Evolutionary conservation across 2,329 filamentous ascomycete species (phyloP).

Genomic region (Tympanopsis confertula): DNA sequence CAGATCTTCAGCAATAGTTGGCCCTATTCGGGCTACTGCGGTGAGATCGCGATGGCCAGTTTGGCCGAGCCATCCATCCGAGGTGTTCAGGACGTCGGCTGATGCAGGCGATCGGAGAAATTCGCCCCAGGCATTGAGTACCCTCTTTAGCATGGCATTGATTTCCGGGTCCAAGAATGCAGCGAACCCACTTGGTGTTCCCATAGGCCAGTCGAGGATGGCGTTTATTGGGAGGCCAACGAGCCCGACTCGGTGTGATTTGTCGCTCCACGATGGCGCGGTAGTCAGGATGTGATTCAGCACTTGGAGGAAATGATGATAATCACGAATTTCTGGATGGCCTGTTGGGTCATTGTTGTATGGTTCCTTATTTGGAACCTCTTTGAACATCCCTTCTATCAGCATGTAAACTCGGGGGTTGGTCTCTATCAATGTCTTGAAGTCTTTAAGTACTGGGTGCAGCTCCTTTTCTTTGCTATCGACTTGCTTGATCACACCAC

Average conservation of each 20-base stretch:
- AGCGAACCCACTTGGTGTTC: conserved; percentile 30
- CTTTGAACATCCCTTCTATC: conserved; percentile 56
- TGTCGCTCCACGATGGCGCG: conserved; percentile 40
- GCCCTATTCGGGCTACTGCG: conserved; percentile 1
- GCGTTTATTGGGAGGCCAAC: conserved; percentile 40
- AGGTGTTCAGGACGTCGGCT: not conserved
- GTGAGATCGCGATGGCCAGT: not conserved
- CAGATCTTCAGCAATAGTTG: conserved; percentile 6
- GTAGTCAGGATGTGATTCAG: conserved; percentile 46
- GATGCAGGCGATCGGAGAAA: conserved; percentile 2
- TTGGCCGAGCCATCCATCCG: not conserved
- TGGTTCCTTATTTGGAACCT: conserved; percentile 47
- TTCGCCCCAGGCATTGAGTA: conserved; percentile 32
- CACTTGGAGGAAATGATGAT: conserved; percentile 52
- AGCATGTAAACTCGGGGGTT: conserved; percentile 56
- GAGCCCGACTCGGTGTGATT: conserved; percentile 32
- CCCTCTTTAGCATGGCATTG: conserved; percentile 34
- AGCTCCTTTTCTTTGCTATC: conserved; percentile 37
- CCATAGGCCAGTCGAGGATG: conserved; percentile 42
- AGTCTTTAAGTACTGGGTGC: conserved; percentile 49
- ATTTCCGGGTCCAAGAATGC: conserved; percentile 36
- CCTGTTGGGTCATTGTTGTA: conserved; percentile 53
- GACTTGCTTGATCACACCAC: conserved; percentile 38
- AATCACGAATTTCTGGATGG: conserved; percentile 50
- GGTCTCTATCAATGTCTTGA: conserved; percentile 53